Percentiles rank a stretch among this genome's conserved stretches.
Evolutionary conservation across 2,329 filamentous ascomycete genomes (phyloP).

Genomic region (Ophiostoma triangulosporum): DNA sequence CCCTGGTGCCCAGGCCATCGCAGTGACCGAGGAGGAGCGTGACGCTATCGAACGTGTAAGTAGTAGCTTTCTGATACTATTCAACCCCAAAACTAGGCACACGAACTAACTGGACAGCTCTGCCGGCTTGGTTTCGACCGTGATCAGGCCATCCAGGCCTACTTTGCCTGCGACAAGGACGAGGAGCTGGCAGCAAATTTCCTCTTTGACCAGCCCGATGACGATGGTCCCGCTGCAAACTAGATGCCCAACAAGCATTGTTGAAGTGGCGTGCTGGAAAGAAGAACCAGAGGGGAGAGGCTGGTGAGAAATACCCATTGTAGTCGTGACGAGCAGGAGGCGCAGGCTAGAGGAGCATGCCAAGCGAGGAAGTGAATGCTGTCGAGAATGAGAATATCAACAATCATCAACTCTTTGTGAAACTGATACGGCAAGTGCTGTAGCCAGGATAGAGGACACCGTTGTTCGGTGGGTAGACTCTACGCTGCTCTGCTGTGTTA

Average conservation of each 20-base stretch:
- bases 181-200: conserved; percentile 98
- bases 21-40: conserved; percentile 88
- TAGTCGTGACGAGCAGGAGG: background rate
- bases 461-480: no score
- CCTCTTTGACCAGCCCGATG: conserved; percentile 91
- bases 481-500: background rate
- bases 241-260: background rate
- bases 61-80: conserved; percentile 13
- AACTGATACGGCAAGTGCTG: background rate
- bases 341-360: background rate
- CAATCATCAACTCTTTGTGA: background rate
- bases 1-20: conserved; percentile 77
- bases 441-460: background rate
- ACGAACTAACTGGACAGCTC: conserved; percentile 39
- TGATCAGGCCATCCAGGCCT: conserved; percentile 90
- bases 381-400: background rate
- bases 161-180: conserved; percentile 99
- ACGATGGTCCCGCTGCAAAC: conserved; percentile 43
- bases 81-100: background rate
- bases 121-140: conserved; percentile 87
- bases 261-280: background rate
- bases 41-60: conserved; percentile 90
- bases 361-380: background rate
- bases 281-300: no score
- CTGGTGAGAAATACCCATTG: conserved; percentile 7